Evolutionary conservation across 495 filamentous ascomycete species (phyloP).

Genomic region (Penicillium mononematosum): DNA sequence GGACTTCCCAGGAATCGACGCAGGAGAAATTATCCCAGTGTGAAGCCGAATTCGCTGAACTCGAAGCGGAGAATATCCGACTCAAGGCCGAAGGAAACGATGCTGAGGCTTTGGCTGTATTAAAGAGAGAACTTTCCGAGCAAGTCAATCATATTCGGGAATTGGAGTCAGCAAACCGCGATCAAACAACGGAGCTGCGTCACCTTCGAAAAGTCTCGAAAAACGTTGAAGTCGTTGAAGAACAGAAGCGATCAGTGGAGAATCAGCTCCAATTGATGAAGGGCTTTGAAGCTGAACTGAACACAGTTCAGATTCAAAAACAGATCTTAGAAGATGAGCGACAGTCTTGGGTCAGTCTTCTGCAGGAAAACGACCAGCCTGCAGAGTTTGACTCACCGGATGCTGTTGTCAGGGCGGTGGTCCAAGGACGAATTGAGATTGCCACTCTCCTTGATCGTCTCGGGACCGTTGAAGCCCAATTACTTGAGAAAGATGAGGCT

Average conservation of each 20-base stretch:
- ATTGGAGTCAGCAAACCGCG: conserved; percentile 74
- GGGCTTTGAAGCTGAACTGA: conserved; percentile 68
- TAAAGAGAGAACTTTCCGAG: conserved; percentile 83
- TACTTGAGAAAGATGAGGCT: conserved; percentile 73
- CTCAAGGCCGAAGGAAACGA: conserved; percentile 84
- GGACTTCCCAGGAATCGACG: conserved; percentile 56
- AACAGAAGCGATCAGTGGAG: conserved; percentile 86
- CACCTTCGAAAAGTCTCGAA: conserved; percentile 75
- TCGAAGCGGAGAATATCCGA: conserved; percentile 80
- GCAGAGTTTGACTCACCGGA: conserved; percentile 85
- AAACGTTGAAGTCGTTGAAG: conserved; percentile 89
- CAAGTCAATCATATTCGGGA: conserved; percentile 86
- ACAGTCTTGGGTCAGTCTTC: conserved; percentile 79
- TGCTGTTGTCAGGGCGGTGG: conserved; percentile 76
- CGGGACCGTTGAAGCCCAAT: conserved; percentile 75
- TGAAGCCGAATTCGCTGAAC: conserved; percentile 64
- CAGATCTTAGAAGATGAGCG: conserved; percentile 88
- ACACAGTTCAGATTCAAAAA: conserved; percentile 75
- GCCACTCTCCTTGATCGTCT: conserved; percentile 73
- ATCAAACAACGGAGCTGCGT: conserved; percentile 77
- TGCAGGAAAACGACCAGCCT: conserved; percentile 63
- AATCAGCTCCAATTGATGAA: conserved; percentile 73
- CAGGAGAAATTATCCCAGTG: conserved; percentile 67
- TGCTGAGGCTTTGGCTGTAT: conserved; percentile 73
- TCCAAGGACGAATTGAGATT: conserved; percentile 78